Base-by-base conservation (phyloP, 352 stramenopile genomes). In the Blastocystis sp. region DNA sequence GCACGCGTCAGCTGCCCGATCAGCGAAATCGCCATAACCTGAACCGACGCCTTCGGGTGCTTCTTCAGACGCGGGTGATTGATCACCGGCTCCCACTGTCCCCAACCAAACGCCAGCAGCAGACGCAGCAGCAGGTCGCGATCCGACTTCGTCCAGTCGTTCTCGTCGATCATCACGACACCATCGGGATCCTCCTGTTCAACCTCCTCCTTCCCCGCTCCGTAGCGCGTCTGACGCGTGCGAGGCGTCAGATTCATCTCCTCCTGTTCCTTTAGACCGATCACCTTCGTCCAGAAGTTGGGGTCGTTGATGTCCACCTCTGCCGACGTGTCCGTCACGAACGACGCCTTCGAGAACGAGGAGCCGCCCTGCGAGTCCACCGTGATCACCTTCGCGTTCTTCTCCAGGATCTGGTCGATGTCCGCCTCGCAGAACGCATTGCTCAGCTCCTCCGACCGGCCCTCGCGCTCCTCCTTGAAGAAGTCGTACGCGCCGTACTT, bases 351-450 rank as follows among this genome's bases (percentile, higher is more conserved):
- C 0, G 92, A 96, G 64, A 97, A 96, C 0, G 91, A 94, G 1
- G 92, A 94, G 89, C 49, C 56, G 27, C 67, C 84, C 24, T 87
- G 51, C 1, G 63, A 86, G 29, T 87, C 69, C n/a, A 84, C 54
- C 48, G 73, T 84, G 40, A 84, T 84, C 36, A 84, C 73, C 56
- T 78, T 88, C n/a, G 81, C 34, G 24, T 86, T 57, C 34, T 75
- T 87, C 64, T 95, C 91, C 36, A 99, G 90, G 89, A 99, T 98
- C 73, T 93, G 93, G 71, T 99, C 95, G 87, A 99, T 98, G 78
- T 97, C 96, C 88, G 97, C 96, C 84, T 97, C 92, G 64, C 94
- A 94, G 89, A 98, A 98, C 32, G 93, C 91, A 89, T 97, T 97
- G 65, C 91, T 94, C 2, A 94, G 94, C 24, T 91, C 93, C 44